A percentile compares a stretch with the other conserved stretches of the same genome.
phyloP scores from a whole-genome alignment of 2,329 filamentous ascomycete species.

The Rutstroemia sp. region DNA sequence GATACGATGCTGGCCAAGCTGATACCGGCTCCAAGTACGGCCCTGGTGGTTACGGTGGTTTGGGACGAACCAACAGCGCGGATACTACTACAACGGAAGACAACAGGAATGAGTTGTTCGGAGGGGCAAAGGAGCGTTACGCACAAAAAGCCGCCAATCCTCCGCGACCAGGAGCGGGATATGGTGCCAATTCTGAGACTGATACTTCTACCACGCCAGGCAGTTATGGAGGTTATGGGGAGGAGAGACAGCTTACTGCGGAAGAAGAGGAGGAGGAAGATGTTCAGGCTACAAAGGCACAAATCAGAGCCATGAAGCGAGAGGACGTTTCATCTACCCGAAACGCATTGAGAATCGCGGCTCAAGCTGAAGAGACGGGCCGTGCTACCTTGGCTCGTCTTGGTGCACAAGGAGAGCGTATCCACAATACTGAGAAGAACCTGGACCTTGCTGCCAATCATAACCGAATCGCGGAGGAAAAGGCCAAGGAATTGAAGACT shows the following conservation, averaged over 20 bases:
- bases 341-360: constrained; percentile 60
- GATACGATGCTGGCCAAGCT: constrained; percentile 39
- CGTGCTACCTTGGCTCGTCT: constrained; percentile 65
- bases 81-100: constrained; percentile 37
- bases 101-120: constrained; percentile 57
- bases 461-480: constrained; percentile 69
- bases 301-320: constrained; percentile 70
- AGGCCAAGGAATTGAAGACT: constrained; percentile 74
- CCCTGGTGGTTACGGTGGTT: constrained; percentile 53
- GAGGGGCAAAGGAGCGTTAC: constrained; percentile 30
- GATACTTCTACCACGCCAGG: constrained; percentile 11
- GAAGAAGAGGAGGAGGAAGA: constrained; percentile 69
- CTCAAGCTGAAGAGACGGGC: constrained; percentile 63
- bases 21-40: constrained; percentile 35
- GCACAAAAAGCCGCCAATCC: constrained; percentile 22
- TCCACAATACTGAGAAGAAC: constrained; percentile 77
- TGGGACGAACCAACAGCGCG: constrained; percentile 40
- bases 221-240: constrained; percentile 49
- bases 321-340: constrained; percentile 66
- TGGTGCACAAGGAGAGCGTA: constrained; percentile 69
- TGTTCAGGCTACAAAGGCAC: constrained; percentile 62
- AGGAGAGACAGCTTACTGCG: constrained; percentile 70
- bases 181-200: constrained; percentile 19
- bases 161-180: constrained; percentile 22
- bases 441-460: constrained; percentile 73